phyloP scores from a whole-genome alignment of 2,329 filamentous ascomycete species.

The Rasamsonia emersonii region DNA sequence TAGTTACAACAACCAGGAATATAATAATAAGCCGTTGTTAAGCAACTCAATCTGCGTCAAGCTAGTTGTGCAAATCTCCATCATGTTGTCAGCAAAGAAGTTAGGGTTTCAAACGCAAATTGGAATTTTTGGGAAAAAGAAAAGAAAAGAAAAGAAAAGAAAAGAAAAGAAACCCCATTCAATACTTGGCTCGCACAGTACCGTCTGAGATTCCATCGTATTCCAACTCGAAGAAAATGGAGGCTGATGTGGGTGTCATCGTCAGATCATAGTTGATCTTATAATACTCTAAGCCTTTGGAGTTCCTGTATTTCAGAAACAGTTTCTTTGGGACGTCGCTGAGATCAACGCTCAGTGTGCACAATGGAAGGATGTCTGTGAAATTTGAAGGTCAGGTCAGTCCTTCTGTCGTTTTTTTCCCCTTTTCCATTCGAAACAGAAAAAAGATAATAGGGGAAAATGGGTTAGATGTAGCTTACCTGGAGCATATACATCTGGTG shows the following conservation, averaged over 20 bases:
- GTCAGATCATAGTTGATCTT: conserved; percentile 5
- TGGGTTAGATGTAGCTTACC: no score
- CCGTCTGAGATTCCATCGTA: conserved; percentile 19
- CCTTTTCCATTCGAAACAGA: neutral
- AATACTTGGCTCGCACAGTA: conserved; percentile 14
- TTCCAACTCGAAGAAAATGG: conserved; percentile 15
- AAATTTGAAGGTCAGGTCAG: no score
- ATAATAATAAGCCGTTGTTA: no score
- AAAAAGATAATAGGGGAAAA: neutral
- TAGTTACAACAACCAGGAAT: no score
- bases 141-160: no score
- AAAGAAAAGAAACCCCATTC: no score
- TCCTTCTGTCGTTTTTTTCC: neutral
- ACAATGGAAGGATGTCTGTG: conserved; percentile 11
- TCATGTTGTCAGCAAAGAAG: no score
- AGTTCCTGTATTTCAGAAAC: conserved; percentile 12
- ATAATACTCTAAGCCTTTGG: conserved; percentile 11
- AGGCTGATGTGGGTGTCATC: conserved; percentile 16
- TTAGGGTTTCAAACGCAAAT: no score
- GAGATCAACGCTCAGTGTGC: conserved; percentile 14
- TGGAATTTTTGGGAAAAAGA: no score
- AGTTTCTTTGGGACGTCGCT: conserved; percentile 12
- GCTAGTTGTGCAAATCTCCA: no score
- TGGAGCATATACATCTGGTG: conserved; percentile 5
- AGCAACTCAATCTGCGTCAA: no score